phyloP scores from a whole-genome alignment of 441 rosid genomes.

The Populus hybrid region DNA sequence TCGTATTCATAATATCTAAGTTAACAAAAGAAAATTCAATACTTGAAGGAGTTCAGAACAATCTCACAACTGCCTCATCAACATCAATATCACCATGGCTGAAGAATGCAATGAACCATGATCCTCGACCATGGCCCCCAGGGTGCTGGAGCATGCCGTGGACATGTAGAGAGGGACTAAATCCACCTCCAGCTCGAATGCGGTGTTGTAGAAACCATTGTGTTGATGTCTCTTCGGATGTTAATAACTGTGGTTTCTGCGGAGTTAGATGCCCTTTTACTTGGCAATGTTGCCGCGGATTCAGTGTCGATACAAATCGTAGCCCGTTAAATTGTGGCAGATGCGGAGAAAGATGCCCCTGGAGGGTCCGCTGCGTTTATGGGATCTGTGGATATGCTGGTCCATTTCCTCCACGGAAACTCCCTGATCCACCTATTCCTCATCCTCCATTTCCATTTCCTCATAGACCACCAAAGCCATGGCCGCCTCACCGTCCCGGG shows the following conservation, averaged over 20 bases:
- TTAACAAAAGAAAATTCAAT: too few relatives aligned
- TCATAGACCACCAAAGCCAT: too few relatives aligned
- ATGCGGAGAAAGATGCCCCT: slow-evolving; percentile 44
- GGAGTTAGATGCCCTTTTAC: slow-evolving; percentile 37
- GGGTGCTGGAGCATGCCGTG: slow-evolving; percentile 45
- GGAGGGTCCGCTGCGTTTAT: slow-evolving; percentile 29
- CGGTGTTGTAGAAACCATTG: slow-evolving; percentile 44
- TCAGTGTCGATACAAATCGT: slow-evolving; percentile 33
- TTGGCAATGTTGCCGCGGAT: slow-evolving; percentile 47
- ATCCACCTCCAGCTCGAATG: slow-evolving; percentile 30
- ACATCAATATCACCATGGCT: too few relatives aligned
- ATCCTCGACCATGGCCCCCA: too few relatives aligned
- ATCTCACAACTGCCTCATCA: too few relatives aligned
- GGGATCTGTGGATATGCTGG: slow-evolving; percentile 61
- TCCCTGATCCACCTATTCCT: not conserved
- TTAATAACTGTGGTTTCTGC: slow-evolving; percentile 44
- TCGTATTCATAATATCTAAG: too few relatives aligned
- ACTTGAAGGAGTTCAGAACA: too few relatives aligned
- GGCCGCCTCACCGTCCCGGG: too few relatives aligned
- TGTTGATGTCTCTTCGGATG: slow-evolving; percentile 41
- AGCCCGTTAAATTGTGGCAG: slow-evolving; percentile 41
- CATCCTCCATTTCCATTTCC: not conserved
- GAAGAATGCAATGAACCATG: too few relatives aligned
- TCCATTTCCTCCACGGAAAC: slow-evolving; percentile 12
- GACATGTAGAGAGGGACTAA: slow-evolving; percentile 35